Conservation (phyloP, 768 basidiomycete genomes). For the Leccinum ochraceum region DNA sequence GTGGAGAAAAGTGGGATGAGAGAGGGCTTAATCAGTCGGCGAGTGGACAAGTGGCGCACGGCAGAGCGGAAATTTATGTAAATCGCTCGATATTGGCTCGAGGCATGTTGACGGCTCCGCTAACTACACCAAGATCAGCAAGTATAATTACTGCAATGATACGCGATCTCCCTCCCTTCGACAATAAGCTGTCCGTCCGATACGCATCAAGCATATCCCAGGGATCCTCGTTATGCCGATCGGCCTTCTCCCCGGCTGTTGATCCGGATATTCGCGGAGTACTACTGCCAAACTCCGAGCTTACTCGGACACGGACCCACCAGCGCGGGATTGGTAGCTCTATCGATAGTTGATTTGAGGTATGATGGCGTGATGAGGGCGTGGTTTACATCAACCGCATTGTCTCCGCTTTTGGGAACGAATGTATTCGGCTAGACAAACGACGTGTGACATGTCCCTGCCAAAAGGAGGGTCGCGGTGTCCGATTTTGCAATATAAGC, state of each 20-base stretch:
- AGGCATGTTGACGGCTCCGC: not conserved
- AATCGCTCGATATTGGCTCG: not conserved
- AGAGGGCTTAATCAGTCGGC: not conserved
- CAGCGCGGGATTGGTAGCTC: not conserved
- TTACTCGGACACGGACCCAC: not conserved
- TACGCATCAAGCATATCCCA: not conserved
- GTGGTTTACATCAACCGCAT: slow-evolving; percentile 17
- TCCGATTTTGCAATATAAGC: slow-evolving; percentile 19
- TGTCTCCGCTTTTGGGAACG: slow-evolving; percentile 20
- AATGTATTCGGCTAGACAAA: not conserved
- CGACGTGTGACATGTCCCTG: slow-evolving; percentile 17
- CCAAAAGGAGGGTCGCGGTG: slow-evolving; percentile 18
- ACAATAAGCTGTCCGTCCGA: not conserved
- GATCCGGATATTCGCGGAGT: not conserved
- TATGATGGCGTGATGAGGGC: not conserved
- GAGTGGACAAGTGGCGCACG: not conserved
- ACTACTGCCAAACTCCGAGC: not conserved
- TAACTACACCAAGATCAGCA: not conserved
- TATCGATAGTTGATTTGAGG: not conserved
- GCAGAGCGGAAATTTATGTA: not conserved
- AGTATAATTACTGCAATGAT: not conserved
- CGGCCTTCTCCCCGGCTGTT: not conserved
- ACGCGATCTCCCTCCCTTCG: not conserved
- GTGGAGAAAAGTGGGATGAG: not conserved
- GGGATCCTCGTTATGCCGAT: not conserved